A percentile compares a stretch with the other conserved stretches of the same genome.
These are phyloP conservation scores for Ascomycota sp. DNA, from an alignment of 2,329 filamentous ascomycete genomes.

Conservation along the genomic window DNA sequence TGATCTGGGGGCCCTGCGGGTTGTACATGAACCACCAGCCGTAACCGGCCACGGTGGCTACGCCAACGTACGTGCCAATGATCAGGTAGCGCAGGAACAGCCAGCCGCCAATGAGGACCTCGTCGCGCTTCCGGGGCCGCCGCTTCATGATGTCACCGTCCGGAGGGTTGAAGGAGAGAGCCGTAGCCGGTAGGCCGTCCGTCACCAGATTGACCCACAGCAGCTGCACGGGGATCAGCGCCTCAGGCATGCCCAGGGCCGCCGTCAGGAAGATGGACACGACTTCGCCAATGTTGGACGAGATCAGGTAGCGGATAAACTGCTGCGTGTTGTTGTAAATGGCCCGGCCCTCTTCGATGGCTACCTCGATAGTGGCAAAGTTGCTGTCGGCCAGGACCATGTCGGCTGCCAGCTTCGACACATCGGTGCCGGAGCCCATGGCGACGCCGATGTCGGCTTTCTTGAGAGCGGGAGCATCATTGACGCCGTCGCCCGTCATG, in stretches of 20 bases:
- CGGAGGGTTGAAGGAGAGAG: slow-evolving; percentile 92
- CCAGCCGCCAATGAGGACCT: slow-evolving; percentile 82
- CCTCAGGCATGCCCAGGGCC: slow-evolving; percentile 90
- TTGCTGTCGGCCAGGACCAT: slow-evolving; percentile 98
- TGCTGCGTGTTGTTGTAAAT: slow-evolving; percentile 99
- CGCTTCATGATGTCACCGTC: slow-evolving; percentile 96
- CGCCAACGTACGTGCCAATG: slow-evolving; percentile 82
- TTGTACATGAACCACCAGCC: slow-evolving; percentile 99
- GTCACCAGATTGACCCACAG: slow-evolving; percentile 98
- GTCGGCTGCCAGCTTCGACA: slow-evolving; percentile 85
- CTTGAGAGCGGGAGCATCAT: slow-evolving; percentile 91
- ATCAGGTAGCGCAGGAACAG: slow-evolving; percentile 94
- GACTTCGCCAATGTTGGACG: slow-evolving; percentile 95
- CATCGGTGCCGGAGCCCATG: slow-evolving; percentile 95
- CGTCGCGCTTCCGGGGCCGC: slow-evolving; percentile 73
- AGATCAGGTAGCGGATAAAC: slow-evolving; percentile 97
- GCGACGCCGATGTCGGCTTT: slow-evolving; percentile 97
- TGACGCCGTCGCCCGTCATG: slow-evolving; percentile 98
- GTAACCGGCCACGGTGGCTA: slow-evolving; percentile 87
- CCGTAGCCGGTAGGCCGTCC: slow-evolving; percentile 86
- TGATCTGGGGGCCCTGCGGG: slow-evolving; percentile 69
- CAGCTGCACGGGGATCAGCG: slow-evolving; percentile 85
- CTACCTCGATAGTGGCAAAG: slow-evolving; percentile 90
- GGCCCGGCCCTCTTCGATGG: slow-evolving; percentile 87
- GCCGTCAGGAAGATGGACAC: slow-evolving; percentile 97